Percentiles rank a stretch among this genome's conserved stretches.
These are phyloP conservation scores for Exidia glandulosa DNA, from an alignment of 768 basidiomycete genomes.

Conservation along the genomic window DNA sequence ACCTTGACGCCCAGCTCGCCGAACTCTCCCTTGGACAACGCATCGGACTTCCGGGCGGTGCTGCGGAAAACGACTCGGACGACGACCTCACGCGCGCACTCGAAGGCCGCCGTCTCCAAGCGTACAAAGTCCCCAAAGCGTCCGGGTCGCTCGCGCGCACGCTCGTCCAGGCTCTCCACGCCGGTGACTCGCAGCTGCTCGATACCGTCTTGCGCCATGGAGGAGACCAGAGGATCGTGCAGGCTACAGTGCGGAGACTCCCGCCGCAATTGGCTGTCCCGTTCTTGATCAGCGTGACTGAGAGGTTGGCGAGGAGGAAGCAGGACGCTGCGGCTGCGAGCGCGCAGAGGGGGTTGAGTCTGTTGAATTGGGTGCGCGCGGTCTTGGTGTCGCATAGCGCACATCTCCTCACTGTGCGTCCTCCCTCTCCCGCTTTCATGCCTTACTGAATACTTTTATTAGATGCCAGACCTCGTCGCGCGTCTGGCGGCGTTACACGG, in stretches of 20 bases:
- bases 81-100: slow-evolving; percentile 11
- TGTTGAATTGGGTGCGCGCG: slow-evolving; percentile 70
- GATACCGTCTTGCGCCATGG: slow-evolving; percentile 80
- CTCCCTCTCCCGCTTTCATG: background rate
- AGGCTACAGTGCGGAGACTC: slow-evolving; percentile 75
- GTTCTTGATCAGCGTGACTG: slow-evolving; percentile 78
- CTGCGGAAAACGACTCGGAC: slow-evolving; percentile 15
- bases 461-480: slow-evolving; percentile 90
- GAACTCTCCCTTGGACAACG: slow-evolving; percentile 90
- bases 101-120: background rate
- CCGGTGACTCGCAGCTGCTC: slow-evolving; percentile 76
- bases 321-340: slow-evolving; percentile 72
- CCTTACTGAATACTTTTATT: background rate
- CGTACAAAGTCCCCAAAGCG: slow-evolving; percentile 24
- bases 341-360: slow-evolving; percentile 58
- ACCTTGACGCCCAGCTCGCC: slow-evolving; percentile 73
- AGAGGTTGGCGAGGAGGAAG: slow-evolving; percentile 75
- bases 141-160: slow-evolving; percentile 86
- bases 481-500: slow-evolving; percentile 78
- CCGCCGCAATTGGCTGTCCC: slow-evolving; percentile 82
- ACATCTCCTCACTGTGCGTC: slow-evolving; percentile 84
- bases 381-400: slow-evolving; percentile 80
- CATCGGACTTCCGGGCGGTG: slow-evolving; percentile 50
- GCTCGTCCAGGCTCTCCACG: slow-evolving; percentile 92
- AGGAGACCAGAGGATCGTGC: slow-evolving; percentile 52